Evolutionary conservation across 192 early-diverging fungal genomes (phyloP).

Genomic region (Martensiomyces pterosporus): DNA sequence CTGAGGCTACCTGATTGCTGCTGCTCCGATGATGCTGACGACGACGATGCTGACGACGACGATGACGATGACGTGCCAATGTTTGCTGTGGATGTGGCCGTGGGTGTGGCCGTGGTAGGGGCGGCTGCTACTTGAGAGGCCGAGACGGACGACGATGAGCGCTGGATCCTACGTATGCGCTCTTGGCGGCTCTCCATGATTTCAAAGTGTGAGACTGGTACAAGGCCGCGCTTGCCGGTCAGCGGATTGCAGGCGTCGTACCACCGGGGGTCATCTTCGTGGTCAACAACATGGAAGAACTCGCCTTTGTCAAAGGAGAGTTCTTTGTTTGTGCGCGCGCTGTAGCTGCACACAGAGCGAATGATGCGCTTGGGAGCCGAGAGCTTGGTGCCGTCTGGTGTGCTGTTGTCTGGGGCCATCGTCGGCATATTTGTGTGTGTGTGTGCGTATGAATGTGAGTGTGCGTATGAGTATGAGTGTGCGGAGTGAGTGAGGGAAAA

Average conservation of each 20-base stretch:
- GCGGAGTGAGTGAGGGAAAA: no score
- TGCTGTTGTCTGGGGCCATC: no score
- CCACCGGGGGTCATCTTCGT: constrained; percentile 66
- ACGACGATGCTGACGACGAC: no score
- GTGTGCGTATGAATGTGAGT: no score
- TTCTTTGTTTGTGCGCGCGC: constrained; percentile 55
- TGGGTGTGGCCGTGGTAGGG: neutral
- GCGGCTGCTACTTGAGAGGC: neutral
- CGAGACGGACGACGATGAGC: constrained; percentile 40
- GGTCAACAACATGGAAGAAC: constrained; percentile 71
- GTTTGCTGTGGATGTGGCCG: neutral
- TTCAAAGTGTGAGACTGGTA: constrained; percentile 71
- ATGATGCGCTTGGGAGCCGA: constrained; percentile 68
- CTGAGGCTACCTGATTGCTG: no score
- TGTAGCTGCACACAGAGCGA: constrained; percentile 66
- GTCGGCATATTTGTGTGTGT: no score
- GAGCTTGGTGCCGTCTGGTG: constrained; percentile 15
- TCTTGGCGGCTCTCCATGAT: constrained; percentile 54
- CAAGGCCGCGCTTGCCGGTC: constrained; percentile 64
- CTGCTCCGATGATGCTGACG: no score
- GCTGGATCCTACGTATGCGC: constrained; percentile 45
- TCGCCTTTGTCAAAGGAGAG: constrained; percentile 73
- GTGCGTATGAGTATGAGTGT: no score
- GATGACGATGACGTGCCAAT: neutral
- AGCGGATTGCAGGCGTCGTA: constrained; percentile 74